Evolutionary conservation across 73 alveolate species (phyloP), one percentile per base, ranked within the genome.

Genomic region (Breviolum minutum): DNA sequence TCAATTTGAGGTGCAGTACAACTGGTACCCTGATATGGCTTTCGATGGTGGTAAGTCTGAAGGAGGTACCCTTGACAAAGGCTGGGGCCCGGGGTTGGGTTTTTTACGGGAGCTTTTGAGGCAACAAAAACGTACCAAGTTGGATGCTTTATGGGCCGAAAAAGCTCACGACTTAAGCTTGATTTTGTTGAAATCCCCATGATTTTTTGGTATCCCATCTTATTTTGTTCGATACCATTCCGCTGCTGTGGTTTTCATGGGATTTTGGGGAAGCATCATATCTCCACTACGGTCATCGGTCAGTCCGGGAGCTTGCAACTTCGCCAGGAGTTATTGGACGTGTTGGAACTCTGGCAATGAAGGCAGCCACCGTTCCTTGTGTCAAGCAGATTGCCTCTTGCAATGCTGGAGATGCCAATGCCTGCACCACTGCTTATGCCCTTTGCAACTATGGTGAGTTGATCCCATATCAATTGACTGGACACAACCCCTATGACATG

Each of bases 401-500:
- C 95, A 69, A 64, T 32, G 86, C 90, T 11, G 80, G 87, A 76
- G 98, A 92, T 27, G 94, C 68, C 77, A 93, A 84, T 54, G 95
- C 99, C 69, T 93, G 99, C 98, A 64, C 97, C 63, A 68, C 90
- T 8, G 99, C 99, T 77, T 85, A 83, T 61, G 99, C 99, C 32
- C 8, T 99, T 48, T 99, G 99, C 97, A 91, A 85, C 90, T 93
- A 89, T 83, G 99, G 99, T 68, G 95, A 99, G 97, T 83, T 83
- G 87, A 93, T 99, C 95, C 97, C 95, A 19, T 85, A 92, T 82
- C 99, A 91, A 84, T 86, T 95, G 93, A 99, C 99, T 17, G 99
- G 96, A 76, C 94, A 99, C 99, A 99, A 99, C 90, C 99, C 98
- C 96, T 99, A 99, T 68, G 99, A 99, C 96, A 89, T 99, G 87